Conservation (phyloP, 495 filamentous ascomycete species). For the Neurospora cerealis region DNA sequence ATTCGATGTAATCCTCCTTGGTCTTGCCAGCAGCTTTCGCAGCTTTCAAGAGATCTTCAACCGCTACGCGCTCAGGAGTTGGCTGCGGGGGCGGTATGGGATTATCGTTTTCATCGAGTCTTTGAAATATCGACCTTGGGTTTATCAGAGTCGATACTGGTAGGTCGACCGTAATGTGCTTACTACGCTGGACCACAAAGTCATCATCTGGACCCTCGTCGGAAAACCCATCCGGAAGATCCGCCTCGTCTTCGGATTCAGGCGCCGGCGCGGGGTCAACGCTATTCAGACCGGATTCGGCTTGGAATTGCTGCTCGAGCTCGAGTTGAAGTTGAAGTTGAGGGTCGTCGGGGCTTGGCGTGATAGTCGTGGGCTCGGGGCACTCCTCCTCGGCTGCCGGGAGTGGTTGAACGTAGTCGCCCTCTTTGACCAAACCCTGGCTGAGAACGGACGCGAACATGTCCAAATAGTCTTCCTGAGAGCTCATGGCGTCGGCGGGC, state of each 20-base stretch:
- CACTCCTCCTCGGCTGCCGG: background rate
- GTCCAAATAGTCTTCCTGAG: background rate
- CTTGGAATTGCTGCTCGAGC: background rate
- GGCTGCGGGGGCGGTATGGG: constrained; percentile 9
- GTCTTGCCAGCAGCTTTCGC: background rate
- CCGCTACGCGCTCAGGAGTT: constrained; percentile 17
- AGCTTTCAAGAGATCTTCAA: constrained; percentile 14
- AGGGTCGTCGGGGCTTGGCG: background rate
- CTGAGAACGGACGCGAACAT: background rate
- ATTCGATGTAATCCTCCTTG: constrained; percentile 26
- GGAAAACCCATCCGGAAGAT: background rate
- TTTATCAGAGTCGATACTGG: constrained; percentile 13
- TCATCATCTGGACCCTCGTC: background rate
- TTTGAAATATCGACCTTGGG: constrained; percentile 5
- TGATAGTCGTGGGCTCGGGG: background rate
- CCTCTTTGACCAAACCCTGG: background rate
- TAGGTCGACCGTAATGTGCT: constrained; percentile 11
- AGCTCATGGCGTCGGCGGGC: background rate
- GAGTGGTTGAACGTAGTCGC: background rate
- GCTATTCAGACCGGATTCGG: background rate
- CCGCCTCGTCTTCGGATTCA: background rate
- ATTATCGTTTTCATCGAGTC: constrained; percentile 1
- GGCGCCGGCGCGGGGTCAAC: background rate
- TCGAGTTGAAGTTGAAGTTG: background rate
- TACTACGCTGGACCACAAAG: background rate